These are phyloP conservation scores for Tylopilus vinaceipallidus DNA, from an alignment of 768 basidiomycete species.

Conservation along the genomic window DNA sequence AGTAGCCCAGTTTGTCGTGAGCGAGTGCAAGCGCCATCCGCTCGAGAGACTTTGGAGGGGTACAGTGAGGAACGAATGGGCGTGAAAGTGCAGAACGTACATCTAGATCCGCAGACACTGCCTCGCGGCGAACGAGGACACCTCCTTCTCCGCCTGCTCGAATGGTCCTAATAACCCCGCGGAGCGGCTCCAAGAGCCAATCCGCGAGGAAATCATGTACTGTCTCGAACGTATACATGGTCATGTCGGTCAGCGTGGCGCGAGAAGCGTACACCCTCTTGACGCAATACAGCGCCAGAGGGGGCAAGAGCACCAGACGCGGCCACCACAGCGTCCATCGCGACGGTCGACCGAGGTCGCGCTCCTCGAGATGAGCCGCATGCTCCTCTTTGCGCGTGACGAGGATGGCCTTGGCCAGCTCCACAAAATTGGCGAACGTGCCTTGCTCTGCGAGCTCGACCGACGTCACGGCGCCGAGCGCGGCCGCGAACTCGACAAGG, in stretches of 20 bases:
- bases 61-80: background rate
- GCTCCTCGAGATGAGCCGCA: conserved; percentile 28
- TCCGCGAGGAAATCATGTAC: conserved; percentile 68
- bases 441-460: conserved; percentile 11
- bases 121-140: conserved; percentile 75
- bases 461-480: conserved; percentile 19
- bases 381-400: conserved; percentile 30
- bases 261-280: conserved; percentile 58
- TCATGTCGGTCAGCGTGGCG: conserved; percentile 52
- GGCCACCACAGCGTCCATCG: conserved; percentile 78
- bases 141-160: conserved; percentile 75
- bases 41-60: conserved; percentile 70
- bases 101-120: conserved; percentile 81
- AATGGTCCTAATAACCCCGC: conserved; percentile 78
- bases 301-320: conserved; percentile 71
- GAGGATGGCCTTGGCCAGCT: conserved; percentile 20
- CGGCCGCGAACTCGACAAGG: conserved; percentile 22
- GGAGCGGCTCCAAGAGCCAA: conserved; percentile 87
- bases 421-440: conserved; percentile 11
- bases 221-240: conserved; percentile 63
- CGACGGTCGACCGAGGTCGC: conserved; percentile 62
- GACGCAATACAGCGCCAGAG: conserved; percentile 52
- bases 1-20: conserved; percentile 71
- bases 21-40: conserved; percentile 89
- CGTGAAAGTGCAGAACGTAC: conserved; percentile 38